phyloP scores from a whole-genome alignment of 208 protist genomes.

The Kentomonas sorsogonicus region DNA sequence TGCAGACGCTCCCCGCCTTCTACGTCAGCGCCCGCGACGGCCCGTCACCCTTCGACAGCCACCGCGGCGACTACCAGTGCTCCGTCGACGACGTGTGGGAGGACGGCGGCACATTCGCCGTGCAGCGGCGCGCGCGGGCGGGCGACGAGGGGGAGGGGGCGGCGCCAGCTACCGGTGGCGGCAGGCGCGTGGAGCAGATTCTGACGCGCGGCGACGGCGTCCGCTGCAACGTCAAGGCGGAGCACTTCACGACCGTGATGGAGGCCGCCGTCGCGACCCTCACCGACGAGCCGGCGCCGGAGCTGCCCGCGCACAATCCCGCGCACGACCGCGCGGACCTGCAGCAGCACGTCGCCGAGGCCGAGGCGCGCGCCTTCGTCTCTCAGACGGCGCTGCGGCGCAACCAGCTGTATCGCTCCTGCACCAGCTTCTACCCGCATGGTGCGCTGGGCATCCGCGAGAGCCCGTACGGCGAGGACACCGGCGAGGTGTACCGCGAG shows the following conservation, averaged over 20 bases:
- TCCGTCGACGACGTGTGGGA: constrained; percentile 18
- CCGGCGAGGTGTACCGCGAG: constrained; percentile 24
- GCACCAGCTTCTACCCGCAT: constrained; percentile 20
- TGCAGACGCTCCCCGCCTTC: constrained; percentile 21
- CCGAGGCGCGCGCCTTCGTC: background rate
- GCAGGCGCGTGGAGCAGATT: too few species aligned
- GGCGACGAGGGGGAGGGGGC: constrained; percentile 1
- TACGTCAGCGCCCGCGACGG: constrained; percentile 16
- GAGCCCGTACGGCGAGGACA: constrained; percentile 24
- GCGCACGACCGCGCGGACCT: constrained; percentile 7
- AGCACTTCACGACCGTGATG: background rate
- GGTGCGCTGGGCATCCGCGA: constrained; percentile 36
- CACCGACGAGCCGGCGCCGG: background rate
- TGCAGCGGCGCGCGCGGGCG: background rate
- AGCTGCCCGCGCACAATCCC: constrained; percentile 12
- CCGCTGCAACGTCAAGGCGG: background rate
- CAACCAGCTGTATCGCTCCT: constrained; percentile 16
- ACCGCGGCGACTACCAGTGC: constrained; percentile 15
- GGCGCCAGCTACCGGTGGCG: too few species aligned
- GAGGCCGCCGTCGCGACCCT: background rate
- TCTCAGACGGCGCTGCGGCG: background rate
- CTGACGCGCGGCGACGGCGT: too few species aligned
- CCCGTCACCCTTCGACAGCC: constrained; percentile 12
- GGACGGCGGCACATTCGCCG: constrained; percentile 3
- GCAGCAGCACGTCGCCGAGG: constrained; percentile 1